These are phyloP conservation scores for Trichophyton schoenleinii DNA, from an alignment of 2,329 filamentous ascomycete genomes.

Conservation along the genomic window DNA sequence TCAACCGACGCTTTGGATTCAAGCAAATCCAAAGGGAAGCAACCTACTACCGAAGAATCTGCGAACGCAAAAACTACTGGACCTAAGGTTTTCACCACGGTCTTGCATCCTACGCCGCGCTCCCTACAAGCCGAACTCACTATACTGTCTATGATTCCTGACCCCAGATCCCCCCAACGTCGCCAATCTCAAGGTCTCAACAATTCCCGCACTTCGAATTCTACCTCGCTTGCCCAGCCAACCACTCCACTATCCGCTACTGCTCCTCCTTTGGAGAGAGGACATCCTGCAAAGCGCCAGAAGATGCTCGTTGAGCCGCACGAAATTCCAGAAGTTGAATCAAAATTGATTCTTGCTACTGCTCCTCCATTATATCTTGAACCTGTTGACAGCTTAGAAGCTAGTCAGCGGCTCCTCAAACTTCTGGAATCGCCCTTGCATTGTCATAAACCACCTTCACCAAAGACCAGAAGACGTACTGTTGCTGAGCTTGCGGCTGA, in stretches of 20 bases:
- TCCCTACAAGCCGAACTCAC: conserved; percentile 64
- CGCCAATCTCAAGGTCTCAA: conserved; percentile 34
- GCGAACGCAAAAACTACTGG: conserved; percentile 34
- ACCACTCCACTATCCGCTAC: conserved; percentile 50
- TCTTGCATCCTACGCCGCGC: conserved; percentile 71
- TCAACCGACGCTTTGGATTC: neutral
- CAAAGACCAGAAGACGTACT: conserved; percentile 84
- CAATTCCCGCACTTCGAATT: conserved; percentile 30
- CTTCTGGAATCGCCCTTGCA: conserved; percentile 65
- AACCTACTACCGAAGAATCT: conserved; percentile 35
- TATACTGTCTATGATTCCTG: conserved; percentile 61
- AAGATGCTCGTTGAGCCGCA: conserved; percentile 69
- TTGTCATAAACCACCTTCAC: conserved; percentile 60
- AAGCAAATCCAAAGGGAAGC: neutral
- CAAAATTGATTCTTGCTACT: conserved; percentile 60
- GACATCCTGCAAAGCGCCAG: conserved; percentile 48
- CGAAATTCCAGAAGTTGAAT: conserved; percentile 63
- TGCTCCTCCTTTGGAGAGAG: conserved; percentile 23
- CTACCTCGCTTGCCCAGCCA: conserved; percentile 44
- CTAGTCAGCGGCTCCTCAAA: conserved; percentile 60
- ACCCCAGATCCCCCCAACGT: conserved; percentile 37
- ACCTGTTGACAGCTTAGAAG: conserved; percentile 55
- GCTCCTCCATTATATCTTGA: conserved; percentile 65
- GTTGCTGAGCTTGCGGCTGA: conserved; percentile 91
- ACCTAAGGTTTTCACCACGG: conserved; percentile 59